A percentile compares a stretch with the other conserved stretches of the same genome.
These are phyloP conservation scores for Linnemannia exigua DNA, from an alignment of 192 early-diverging fungal species.

Conservation along the genomic window DNA sequence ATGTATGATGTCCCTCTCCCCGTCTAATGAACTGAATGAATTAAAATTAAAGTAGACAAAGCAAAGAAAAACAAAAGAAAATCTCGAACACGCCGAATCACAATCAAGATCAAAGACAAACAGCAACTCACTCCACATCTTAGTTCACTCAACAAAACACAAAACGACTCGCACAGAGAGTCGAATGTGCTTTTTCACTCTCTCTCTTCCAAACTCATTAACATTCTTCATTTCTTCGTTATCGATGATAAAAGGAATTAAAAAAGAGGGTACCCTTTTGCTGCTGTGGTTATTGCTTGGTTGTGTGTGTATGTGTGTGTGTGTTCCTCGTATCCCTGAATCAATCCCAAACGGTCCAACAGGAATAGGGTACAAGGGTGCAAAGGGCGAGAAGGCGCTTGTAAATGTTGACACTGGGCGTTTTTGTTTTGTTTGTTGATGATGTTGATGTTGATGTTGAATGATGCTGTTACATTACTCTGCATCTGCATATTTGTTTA, in stretches of 20 bases:
- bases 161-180: background rate
- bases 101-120: background rate
- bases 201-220: background rate
- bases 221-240: background rate
- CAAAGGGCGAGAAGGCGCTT: background rate
- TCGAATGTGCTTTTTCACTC: background rate
- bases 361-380: background rate
- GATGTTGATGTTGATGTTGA: background rate
- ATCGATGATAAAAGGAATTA: background rate
- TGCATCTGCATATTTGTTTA: constrained; percentile 7
- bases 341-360: constrained; percentile 1
- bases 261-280: background rate
- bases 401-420: background rate
- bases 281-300: too few species aligned
- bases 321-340: background rate
- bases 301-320: background rate
- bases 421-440: background rate
- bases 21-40: background rate
- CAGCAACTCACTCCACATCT: background rate
- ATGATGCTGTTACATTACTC: constrained; percentile 5
- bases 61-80: background rate
- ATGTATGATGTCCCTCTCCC: background rate
- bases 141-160: background rate
- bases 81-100: constrained; percentile 7
- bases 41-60: background rate